Evolutionary conservation across 208 protist genomes (phyloP).

Genomic region (Crithidia sp.): DNA sequence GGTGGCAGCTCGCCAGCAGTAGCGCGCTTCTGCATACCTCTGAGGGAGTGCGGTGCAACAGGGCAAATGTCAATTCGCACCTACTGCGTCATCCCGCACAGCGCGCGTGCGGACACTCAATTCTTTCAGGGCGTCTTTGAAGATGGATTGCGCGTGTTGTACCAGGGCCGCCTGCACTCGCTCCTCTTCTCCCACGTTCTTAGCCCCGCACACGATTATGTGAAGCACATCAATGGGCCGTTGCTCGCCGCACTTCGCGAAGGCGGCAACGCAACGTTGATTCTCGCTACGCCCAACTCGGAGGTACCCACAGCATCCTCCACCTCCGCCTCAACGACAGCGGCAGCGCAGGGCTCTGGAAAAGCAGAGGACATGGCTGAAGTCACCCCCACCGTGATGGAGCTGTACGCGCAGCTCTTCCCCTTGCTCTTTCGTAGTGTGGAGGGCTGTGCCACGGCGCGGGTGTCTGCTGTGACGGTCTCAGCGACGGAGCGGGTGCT

Average conservation of each 20-base stretch:
- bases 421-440: slow-evolving; percentile 62
- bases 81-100: slow-evolving; percentile 76
- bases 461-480: slow-evolving; percentile 55
- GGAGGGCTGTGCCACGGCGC: slow-evolving; percentile 33
- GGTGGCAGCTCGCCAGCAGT: too few relatives aligned
- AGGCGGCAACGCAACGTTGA: slow-evolving; percentile 47
- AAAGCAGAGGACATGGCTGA: slow-evolving; percentile 10
- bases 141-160: slow-evolving; percentile 56
- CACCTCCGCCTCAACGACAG: background rate
- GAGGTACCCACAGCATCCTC: slow-evolving; percentile 4
- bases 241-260: slow-evolving; percentile 51
- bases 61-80: slow-evolving; percentile 43
- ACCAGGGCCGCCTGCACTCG: slow-evolving; percentile 47
- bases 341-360: background rate
- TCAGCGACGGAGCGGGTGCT: slow-evolving; percentile 48
- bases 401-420: slow-evolving; percentile 58
- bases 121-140: slow-evolving; percentile 86
- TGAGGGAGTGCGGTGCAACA: too few relatives aligned
- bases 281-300: slow-evolving; percentile 55
- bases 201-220: slow-evolving; percentile 71
- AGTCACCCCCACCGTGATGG: slow-evolving; percentile 43
- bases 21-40: too few relatives aligned
- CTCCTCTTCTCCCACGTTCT: slow-evolving; percentile 66
- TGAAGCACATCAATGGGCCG: slow-evolving; percentile 56
- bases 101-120: slow-evolving; percentile 50